Evolutionary conservation across 768 basidiomycete genomes (phyloP).

Genomic region (Auriculariales sp.): DNA sequence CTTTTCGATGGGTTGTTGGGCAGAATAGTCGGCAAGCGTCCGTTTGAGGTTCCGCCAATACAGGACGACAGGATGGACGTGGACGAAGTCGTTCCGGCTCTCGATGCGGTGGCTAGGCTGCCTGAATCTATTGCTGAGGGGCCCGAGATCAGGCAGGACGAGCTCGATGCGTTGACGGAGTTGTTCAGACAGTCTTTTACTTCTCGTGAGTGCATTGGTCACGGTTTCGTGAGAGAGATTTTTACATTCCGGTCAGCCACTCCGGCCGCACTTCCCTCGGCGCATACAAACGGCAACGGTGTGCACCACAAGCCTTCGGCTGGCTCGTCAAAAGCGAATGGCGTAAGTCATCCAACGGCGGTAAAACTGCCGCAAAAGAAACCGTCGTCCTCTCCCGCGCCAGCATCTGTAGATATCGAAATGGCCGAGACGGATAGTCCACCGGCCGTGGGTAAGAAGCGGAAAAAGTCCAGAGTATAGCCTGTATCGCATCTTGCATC

Average conservation of each 20-base stretch:
- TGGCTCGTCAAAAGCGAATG: not conserved
- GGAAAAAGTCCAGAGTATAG: not conserved
- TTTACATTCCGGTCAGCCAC: not conserved
- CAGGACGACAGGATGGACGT: not conserved
- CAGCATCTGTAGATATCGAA: slow-evolving; percentile 1
- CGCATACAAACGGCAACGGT: not conserved
- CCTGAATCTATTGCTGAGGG: not conserved
- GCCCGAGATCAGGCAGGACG: slow-evolving; percentile 5
- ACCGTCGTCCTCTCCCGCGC: not conserved
- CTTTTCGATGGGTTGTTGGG: slow-evolving; percentile 54
- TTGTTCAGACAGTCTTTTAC: not conserved
- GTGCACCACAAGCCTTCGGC: not conserved
- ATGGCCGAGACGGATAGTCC: slow-evolving; percentile 2
- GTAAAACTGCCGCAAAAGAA: not conserved
- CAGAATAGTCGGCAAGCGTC: slow-evolving; percentile 20
- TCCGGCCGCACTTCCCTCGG: not conserved
- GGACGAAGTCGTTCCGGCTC: not conserved
- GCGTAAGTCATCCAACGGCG: not conserved
- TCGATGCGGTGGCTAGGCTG: slow-evolving; percentile 15
- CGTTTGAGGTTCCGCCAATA: not conserved
- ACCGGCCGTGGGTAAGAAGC: not conserved
- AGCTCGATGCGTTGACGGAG: slow-evolving; percentile 11
- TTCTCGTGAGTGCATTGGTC: not conserved
- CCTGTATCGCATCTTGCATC: not conserved
- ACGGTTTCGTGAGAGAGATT: not conserved